Base-by-base conservation (phyloP, 306 rosid species). In the Ziziphus jujuba region DNA sequence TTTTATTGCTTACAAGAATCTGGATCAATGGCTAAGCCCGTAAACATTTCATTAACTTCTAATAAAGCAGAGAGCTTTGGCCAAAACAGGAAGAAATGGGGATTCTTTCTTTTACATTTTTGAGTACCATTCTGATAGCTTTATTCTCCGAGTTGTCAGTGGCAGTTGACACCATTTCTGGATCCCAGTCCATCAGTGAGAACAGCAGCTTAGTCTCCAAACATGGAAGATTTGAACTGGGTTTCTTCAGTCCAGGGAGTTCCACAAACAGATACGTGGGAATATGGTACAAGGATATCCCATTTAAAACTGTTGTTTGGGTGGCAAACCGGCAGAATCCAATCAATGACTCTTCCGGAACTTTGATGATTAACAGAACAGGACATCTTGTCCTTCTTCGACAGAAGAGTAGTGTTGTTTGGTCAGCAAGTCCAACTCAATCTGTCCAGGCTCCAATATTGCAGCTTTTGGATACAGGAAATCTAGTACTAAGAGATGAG, bases 281-380 rank as follows among this genome's bases (percentile, higher is more conserved):
- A 22, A 70, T 70, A 25, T 70, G 74, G 74, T 70, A 70, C 66
- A 31, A 31, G 48, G 59, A 59, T 17, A 70, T 70, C 14, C 64
- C 74, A 25, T 35, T 59, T 16, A 15, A 5, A 3, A 59, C 59
- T 7, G 16, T 28, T 12, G 55, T 62, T 24, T 72, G 76, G 76
- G 51, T 47, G 17, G 51, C 51, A 47, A 47, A 47, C 51, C 13
- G 56, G 45, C 36, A 63, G 8, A 45, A 13, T 7, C 40, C 67
- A 19, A 33, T 63, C 36, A 63, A 34, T 9, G 56, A 47, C 16
- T 47, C 56, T 23, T 45, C 67, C 11, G 56, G 55, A 22, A 9
- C 25, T 21, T 52, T 63, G 23, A 47, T 14, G 34, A 16, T 63
- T 17, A 63, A 19, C 20, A 47, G 6, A 13, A 33, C 56, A 43